Base-by-base conservation (phyloP, 2,329 filamentous ascomycete species). In the Fusarium newnesense region DNA sequence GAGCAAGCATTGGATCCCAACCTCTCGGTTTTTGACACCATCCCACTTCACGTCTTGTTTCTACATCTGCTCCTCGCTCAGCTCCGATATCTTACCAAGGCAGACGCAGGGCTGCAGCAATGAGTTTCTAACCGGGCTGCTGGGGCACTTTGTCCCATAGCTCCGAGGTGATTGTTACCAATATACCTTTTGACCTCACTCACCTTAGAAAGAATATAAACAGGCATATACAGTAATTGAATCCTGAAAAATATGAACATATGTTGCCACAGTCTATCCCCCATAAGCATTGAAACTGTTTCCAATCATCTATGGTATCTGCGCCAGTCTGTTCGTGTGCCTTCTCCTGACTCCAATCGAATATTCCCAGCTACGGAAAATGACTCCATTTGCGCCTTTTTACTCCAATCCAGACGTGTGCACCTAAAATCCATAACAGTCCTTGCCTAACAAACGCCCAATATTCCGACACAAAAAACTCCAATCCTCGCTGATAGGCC, bases 321-420 rank as follows among this genome's bases (percentile, higher is more conserved):
- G 66, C 53, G 56, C 68, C 72, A 42, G 59, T 32, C 53, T 30
- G 44, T 68, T 61, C 63, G 36, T 69, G 46, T 53, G 54, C 24
- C 59, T 53, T 44, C 34, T 40, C 64, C 56, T 32, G 46, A 57
- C 50, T 36, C 36, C 54, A 44, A 46, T 37, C 28, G 30, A 57
- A 72, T 59, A 40, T 56, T 59, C 61, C 60, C 44, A 69, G 32
- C 36, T 54, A 60, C 40, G 44, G 44, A 72, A 67, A 73, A 61
- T 32, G 49, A 70, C 44, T 65, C 46, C 60, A 32, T 64, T 42
- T 76, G 63, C 75, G 75, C 75, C 75, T 50, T 50, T 73, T 54
- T 75, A 73, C 73, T 67, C 72, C 72, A 58, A 61, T 34, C 53
- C 52, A 37, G 40, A 36, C 71, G 24, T 61, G 49, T 74, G 67